These are phyloP conservation scores for Monilinia laxa DNA, from an alignment of 2,329 filamentous ascomycete genomes.

Conservation along the genomic window DNA sequence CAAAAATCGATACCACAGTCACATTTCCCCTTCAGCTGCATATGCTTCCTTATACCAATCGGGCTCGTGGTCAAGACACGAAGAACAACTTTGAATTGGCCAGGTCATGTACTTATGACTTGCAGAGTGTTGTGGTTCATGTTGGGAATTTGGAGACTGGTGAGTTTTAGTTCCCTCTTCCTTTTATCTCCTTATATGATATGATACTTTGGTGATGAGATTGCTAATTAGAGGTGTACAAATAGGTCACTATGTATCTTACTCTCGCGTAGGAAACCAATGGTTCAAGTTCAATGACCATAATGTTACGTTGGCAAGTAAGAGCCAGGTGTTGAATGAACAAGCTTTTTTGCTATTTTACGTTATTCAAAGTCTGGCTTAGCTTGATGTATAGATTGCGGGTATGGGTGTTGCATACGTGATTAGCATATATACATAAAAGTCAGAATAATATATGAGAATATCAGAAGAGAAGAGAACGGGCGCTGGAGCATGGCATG, in stretches of 20 bases:
- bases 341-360: conserved; percentile 94
- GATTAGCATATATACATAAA: neutral
- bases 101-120: conserved; percentile 75
- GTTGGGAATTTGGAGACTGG: conserved; percentile 88
- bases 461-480: neutral
- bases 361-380: conserved; percentile 59
- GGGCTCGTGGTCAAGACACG: conserved; percentile 52
- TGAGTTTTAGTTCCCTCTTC: conserved; percentile 29
- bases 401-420: neutral
- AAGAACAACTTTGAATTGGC: conserved; percentile 56
- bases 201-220: conserved; percentile 36
- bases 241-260: conserved; percentile 10
- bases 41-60: conserved; percentile 84
- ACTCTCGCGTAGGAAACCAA: conserved; percentile 45
- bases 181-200: no score
- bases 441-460: neutral
- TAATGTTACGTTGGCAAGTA: conserved; percentile 78
- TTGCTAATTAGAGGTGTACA: conserved; percentile 63
- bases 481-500: neutral
- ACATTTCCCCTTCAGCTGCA: conserved; percentile 84
- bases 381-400: conserved; percentile 24
- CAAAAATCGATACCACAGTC: conserved; percentile 85
- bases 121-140: conserved; percentile 88
- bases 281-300: conserved; percentile 98
- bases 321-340: conserved; percentile 80